Evolutionary conservation across 352 stramenopile genomes (phyloP).

Genomic region (Phytopythium aichiense): DNA sequence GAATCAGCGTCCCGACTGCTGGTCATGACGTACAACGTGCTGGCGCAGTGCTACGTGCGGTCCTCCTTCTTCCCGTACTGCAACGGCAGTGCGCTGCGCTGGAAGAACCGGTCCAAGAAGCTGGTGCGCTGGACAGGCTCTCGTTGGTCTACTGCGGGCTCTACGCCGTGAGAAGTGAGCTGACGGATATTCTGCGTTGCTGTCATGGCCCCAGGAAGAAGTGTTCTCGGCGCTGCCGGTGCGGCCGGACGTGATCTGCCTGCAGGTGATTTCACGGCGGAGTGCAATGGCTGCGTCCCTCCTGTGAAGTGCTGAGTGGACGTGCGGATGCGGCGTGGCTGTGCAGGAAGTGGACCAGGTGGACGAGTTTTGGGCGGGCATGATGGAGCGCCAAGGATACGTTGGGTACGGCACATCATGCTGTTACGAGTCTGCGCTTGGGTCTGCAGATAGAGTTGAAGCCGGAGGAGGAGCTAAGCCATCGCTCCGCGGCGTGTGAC

Average conservation of each 20-base stretch:
- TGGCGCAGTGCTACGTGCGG: slow-evolving; percentile 77
- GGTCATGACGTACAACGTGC: slow-evolving; percentile 88
- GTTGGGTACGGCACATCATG: slow-evolving; percentile 29
- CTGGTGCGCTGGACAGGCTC: slow-evolving; percentile 27
- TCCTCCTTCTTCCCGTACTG: slow-evolving; percentile 84
- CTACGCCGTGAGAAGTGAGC: background rate
- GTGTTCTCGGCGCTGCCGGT: slow-evolving; percentile 56
- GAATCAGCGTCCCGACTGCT: slow-evolving; percentile 29
- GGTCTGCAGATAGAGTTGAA: background rate
- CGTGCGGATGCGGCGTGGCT: background rate
- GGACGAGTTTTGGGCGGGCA: slow-evolving; percentile 55
- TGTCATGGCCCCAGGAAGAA: slow-evolving; percentile 27
- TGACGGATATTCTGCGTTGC: background rate
- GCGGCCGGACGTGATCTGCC: slow-evolving; percentile 65
- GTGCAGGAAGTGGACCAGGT: slow-evolving; percentile 77
- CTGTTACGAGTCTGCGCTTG: background rate
- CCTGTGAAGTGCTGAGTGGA: background rate
- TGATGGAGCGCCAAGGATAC: slow-evolving; percentile 63
- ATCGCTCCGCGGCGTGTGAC: too few relatives aligned
- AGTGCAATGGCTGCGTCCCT: too few relatives aligned
- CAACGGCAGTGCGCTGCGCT: slow-evolving; percentile 44
- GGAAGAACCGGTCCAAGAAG: slow-evolving; percentile 68
- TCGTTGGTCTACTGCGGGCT: background rate
- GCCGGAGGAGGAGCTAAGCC: background rate
- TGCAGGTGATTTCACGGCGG: slow-evolving; percentile 43